Percentiles rank a stretch among this genome's conserved stretches.
Conservation (phyloP, 2,329 filamentous ascomycete genomes). For the Dryadomyces quercivorus region DNA sequence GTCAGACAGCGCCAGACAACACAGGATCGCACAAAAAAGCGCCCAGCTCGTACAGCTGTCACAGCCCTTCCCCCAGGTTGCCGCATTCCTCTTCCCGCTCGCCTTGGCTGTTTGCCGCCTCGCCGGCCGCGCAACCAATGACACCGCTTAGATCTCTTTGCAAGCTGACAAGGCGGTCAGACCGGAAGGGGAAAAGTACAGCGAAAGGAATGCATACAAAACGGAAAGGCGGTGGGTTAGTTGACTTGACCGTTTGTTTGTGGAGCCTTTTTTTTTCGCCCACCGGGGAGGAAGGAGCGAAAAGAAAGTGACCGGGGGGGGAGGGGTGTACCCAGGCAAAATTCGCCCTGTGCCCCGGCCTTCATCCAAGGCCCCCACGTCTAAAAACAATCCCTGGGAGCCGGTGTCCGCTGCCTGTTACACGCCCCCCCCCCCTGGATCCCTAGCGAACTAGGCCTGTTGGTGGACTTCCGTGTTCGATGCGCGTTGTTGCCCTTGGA, state of each 20-base stretch:
- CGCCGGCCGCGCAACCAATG: no score
- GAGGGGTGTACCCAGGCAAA: neutral
- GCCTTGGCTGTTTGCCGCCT: no score
- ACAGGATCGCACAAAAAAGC: no score
- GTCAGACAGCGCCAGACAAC: no score
- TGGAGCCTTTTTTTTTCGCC: neutral
- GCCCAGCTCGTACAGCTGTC: no score
- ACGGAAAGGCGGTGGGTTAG: conserved; percentile 1
- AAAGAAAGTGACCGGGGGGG: neutral
- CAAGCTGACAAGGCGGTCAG: neutral
- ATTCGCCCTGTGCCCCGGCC: neutral
- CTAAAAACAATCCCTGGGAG: neutral
- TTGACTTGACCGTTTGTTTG: neutral
- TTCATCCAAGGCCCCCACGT: conserved; percentile 1
- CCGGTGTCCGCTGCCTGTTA: neutral
- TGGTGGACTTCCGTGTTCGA: neutral
- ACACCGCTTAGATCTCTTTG: neutral
- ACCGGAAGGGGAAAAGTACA: neutral
- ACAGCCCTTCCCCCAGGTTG: no score
- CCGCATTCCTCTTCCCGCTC: no score
- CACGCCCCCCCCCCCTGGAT: neutral
- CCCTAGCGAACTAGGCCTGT: neutral
- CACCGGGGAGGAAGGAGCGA: no score
- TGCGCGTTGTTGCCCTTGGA: neutral
- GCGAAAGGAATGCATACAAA: neutral